Base-by-base conservation (phyloP, 106 monocot species). In the Acanthochlamys bracteata region DNA sequence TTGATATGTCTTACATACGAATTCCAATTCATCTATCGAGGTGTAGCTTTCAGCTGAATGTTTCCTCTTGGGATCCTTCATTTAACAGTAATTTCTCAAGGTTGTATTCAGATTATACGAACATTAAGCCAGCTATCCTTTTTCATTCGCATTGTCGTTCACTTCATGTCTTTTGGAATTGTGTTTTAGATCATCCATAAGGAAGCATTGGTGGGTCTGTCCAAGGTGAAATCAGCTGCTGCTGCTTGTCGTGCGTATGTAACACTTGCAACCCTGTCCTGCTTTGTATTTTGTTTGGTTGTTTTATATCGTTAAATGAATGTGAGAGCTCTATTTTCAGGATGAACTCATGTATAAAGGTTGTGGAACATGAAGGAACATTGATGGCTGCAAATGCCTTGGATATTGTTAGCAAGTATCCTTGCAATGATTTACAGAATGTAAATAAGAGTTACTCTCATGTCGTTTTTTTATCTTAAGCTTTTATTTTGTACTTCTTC, bases 141-240 rank as follows among this genome's bases (percentile, higher is more conserved):
- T 45, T 45, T 45, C 13, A 9, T 13, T 45, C 43, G 13, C 7
- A 45, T 9, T 16, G 19, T 20, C 25, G 25, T n/a, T 22, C 41
- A 23, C 13, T 72, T 46, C 41, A 1, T 45, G 17, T 13, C 10
- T 51, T 13, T 46, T 9, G 11, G 13, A 47, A 58, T 64, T 27
- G 39, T 42, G 53, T 57, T 67, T 40, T 63, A 98, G 98, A 85
- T 98, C 55, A 85, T 92, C 62, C 98, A 98, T 47, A 77, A 73
- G 33, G 90, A 96, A 72, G 79, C 84, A 64, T 83, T 74, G 80
- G 73, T 90, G 76, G 98, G 98, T 21, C 66, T 83, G 58, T 64
- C 75, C 51, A 98, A 98, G 75, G 98, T 98, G 41, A 79, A 85
- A 55, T 98, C 98, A 59, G 98, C 98, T 33, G 84, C 88, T 76